Percentiles rank a stretch among this genome's conserved stretches.
These are phyloP conservation scores for Geotrichum reessii DNA, from an alignment of 1,139 yeast genomes.

Conservation along the genomic window DNA sequence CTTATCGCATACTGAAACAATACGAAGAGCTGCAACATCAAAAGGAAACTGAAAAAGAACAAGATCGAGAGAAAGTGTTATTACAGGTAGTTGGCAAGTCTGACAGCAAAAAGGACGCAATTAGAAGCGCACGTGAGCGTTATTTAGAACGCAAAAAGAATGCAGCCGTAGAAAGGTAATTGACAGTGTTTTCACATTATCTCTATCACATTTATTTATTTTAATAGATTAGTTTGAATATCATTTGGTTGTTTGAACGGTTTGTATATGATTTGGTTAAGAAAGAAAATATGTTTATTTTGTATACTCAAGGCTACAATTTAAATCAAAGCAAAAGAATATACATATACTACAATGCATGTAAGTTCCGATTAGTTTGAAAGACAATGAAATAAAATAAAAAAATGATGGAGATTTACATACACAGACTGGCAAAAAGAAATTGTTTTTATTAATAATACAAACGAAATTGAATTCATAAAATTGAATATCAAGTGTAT, in stretches of 20 bases:
- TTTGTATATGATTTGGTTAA: not conserved
- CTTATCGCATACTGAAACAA: conserved; percentile 50
- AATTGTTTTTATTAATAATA: no score
- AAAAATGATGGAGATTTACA: no score
- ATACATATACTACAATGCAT: no score
- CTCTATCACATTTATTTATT: not conserved
- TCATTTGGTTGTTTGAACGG: not conserved
- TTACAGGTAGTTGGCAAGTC: conserved; percentile 22
- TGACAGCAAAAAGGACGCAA: conserved; percentile 17
- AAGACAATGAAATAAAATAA: no score
- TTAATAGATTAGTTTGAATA: not conserved
- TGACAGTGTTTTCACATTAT: not conserved
- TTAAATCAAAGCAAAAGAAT: no score
- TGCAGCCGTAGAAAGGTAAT: not conserved
- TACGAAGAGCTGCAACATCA: conserved; percentile 45
- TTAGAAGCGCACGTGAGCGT: conserved; percentile 31
- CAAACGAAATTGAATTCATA: no score
- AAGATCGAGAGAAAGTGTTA: conserved; percentile 41
- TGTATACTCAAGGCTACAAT: not conserved
- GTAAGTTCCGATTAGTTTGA: no score
- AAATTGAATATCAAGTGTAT: no score
- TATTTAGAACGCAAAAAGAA: conserved; percentile 29
- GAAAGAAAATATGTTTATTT: not conserved
- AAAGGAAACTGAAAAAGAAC: conserved; percentile 44
- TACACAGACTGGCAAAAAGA: no score